Conservation (phyloP, 2,329 filamentous ascomycete species). For the Chrysoporthe puriensis region DNA sequence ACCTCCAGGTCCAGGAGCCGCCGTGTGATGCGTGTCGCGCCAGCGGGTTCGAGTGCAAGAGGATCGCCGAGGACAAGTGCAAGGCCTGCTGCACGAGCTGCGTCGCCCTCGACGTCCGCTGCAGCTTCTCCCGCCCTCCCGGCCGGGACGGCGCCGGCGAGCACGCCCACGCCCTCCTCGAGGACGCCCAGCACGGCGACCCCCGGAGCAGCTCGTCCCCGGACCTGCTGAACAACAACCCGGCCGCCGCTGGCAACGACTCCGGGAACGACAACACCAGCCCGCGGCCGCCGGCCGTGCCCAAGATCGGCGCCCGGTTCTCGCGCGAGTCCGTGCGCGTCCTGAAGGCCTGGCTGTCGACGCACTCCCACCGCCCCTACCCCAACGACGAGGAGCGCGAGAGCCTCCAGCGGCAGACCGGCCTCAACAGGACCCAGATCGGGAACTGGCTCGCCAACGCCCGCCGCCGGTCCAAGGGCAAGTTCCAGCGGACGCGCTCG, state of each 20-base stretch:
- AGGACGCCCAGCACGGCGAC: conserved; percentile 38
- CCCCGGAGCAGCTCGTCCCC: conserved; percentile 31
- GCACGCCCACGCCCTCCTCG: conserved; percentile 45
- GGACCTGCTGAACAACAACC: conserved; percentile 33
- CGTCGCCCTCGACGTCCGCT: conserved; percentile 60
- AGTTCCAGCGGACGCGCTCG: conserved; percentile 69
- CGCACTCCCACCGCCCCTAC: conserved; percentile 82
- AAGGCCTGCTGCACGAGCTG: conserved; percentile 66
- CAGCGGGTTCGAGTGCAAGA: conserved; percentile 63
- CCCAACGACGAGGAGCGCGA: conserved; percentile 88
- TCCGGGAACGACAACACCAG: conserved; percentile 27
- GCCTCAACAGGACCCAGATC: conserved; percentile 81
- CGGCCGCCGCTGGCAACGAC: conserved; percentile 31
- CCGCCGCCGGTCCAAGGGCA: conserved; percentile 68
- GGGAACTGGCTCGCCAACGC: conserved; percentile 93
- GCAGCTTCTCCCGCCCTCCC: conserved; percentile 55
- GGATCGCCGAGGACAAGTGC: conserved; percentile 61
- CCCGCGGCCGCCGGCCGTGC: conserved; percentile 36
- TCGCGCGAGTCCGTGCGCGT: conserved; percentile 79
- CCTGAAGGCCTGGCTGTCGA: conserved; percentile 82
- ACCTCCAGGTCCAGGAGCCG: conserved; percentile 46
- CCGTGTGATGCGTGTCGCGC: conserved; percentile 58
- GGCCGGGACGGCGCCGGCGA: conserved; percentile 41
- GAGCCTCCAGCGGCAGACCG: conserved; percentile 75
- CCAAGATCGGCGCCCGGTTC: conserved; percentile 76